These are phyloP conservation scores for Arthrocladium fulminans DNA, from an alignment of 2,329 filamentous ascomycete genomes.

Conservation along the genomic window DNA sequence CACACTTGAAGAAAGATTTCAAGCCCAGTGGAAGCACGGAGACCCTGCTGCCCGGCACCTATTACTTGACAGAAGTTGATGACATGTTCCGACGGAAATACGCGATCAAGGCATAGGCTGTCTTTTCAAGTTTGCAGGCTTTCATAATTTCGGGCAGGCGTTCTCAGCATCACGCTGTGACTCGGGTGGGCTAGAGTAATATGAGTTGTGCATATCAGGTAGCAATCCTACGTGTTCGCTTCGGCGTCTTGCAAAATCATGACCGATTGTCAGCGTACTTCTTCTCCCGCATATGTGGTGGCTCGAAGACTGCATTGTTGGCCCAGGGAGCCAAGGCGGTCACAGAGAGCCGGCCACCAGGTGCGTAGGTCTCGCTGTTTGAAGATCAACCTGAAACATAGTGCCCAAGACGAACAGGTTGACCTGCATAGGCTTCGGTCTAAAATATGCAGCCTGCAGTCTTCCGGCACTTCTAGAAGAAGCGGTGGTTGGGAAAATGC, in stretches of 20 bases:
- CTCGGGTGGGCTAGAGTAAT: background rate
- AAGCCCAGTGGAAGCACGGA: slow-evolving; percentile 59
- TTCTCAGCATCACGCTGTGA: slow-evolving; percentile 8
- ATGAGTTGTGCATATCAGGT: slow-evolving; percentile 13
- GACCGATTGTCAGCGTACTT: slow-evolving; percentile 10
- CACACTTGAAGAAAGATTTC: slow-evolving; percentile 73
- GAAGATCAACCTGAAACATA: slow-evolving; percentile 16
- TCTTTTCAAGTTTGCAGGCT: too few relatives aligned
- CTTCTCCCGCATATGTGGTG: slow-evolving; percentile 6
- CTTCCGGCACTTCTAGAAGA: slow-evolving; percentile 11
- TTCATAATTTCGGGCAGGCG: too few relatives aligned
- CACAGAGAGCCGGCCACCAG: slow-evolving; percentile 10
- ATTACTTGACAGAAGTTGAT: slow-evolving; percentile 73
- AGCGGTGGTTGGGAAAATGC: slow-evolving; percentile 14
- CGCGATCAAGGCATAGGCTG: slow-evolving; percentile 60
- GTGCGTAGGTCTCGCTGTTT: slow-evolving; percentile 13
- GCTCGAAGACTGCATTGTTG: background rate
- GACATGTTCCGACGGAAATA: slow-evolving; percentile 81
- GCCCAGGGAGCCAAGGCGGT: slow-evolving; percentile 7
- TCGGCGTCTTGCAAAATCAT: background rate
- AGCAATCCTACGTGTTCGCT: background rate
- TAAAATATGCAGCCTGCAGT: slow-evolving; percentile 3
- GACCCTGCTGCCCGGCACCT: slow-evolving; percentile 57
- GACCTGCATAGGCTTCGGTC: background rate
- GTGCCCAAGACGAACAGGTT: background rate